Conservation (phyloP, 768 basidiomycete species). For the Pleurotus salmoneostramineus region DNA sequence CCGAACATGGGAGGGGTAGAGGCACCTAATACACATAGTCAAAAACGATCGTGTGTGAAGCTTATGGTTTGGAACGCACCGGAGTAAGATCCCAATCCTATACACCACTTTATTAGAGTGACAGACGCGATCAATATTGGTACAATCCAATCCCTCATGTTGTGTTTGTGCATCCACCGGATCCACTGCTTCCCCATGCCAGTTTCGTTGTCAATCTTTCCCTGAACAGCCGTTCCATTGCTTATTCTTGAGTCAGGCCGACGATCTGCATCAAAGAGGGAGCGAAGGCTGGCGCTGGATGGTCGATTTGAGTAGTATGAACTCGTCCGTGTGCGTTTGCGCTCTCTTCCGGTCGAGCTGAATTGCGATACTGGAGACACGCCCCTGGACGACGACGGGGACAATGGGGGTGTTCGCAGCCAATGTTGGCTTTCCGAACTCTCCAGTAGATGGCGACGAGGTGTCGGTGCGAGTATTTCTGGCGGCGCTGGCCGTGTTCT, state of each 20-base stretch:
- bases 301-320: conserved; percentile 4
- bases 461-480: conserved; percentile 59
- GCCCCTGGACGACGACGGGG: conserved; percentile 43
- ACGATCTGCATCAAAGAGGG: conserved; percentile 33
- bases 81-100: conserved; percentile 79
- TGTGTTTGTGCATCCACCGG: conserved; percentile 75
- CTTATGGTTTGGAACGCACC: conserved; percentile 44
- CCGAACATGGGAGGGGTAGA: conserved; percentile 80
- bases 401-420: conserved; percentile 47
- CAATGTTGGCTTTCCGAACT: conserved; percentile 55
- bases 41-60: not conserved
- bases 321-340: not conserved
- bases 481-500: not conserved
- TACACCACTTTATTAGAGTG: conserved; percentile 58
- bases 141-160: conserved; percentile 55
- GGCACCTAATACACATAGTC: conserved; percentile 41
- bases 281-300: conserved; percentile 17
- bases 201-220: conserved; percentile 20
- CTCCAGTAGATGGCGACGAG: conserved; percentile 64
- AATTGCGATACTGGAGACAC: conserved; percentile 39
- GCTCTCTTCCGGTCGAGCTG: conserved; percentile 16
- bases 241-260: not conserved
- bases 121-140: conserved; percentile 51
- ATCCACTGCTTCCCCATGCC: conserved; percentile 61
- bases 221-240: conserved; percentile 10